Evolutionary conservation across 2,329 filamentous ascomycete species (phyloP).

Genomic region (Fusarium camptoceras): DNA sequence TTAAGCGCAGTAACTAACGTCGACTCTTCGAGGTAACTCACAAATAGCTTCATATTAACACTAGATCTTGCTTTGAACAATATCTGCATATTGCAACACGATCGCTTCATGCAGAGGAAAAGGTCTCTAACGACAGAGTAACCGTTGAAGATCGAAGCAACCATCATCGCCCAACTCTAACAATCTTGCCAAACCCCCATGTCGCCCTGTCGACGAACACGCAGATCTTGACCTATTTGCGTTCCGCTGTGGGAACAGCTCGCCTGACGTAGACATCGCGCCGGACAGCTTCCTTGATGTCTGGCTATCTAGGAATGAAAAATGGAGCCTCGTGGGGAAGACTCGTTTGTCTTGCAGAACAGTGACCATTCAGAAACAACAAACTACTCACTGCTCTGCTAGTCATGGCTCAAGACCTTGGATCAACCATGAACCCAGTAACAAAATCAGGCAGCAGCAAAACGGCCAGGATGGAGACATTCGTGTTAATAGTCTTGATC

Average conservation of each 20-base stretch:
- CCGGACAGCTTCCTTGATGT: not conserved
- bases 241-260: not conserved
- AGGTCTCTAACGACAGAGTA: not conserved
- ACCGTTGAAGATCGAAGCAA: not conserved
- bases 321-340: not conserved
- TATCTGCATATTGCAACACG: conserved; percentile 14
- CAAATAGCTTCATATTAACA: conserved; percentile 1
- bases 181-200: not conserved
- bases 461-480: conserved; percentile 5
- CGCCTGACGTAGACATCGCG: not conserved
- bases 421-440: conserved; percentile 4
- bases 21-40: not conserved
- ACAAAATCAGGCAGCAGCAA: conserved; percentile 36
- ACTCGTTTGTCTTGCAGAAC: not conserved
- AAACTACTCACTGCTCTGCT: not conserved
- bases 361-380: not conserved
- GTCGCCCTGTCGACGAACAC: not conserved
- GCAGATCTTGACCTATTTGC: conserved; percentile 26
- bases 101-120: not conserved
- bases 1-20: not conserved
- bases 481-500: not conserved
- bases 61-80: not conserved
- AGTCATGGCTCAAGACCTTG: not conserved
- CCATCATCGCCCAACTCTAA: not conserved
- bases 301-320: not conserved